Conservation (phyloP, 495 filamentous ascomycete species). For the Diplogelasinospora grovesii region DNA sequence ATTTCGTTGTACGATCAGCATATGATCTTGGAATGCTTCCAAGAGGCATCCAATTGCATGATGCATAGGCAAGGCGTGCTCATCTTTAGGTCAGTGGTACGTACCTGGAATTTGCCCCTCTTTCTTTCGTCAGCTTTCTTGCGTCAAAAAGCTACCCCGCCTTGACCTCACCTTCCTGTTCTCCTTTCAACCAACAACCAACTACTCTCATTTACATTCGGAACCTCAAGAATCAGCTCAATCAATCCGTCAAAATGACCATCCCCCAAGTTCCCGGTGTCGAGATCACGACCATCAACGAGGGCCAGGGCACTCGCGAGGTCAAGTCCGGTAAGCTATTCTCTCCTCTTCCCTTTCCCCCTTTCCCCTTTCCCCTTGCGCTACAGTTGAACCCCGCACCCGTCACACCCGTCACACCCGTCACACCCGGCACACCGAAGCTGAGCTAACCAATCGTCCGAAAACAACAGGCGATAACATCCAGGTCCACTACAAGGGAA, state of each 20-base stretch:
- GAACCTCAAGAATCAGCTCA: constrained; percentile 2
- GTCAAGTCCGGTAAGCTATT: constrained; percentile 23
- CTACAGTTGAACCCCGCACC: neutral
- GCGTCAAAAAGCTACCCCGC: no score
- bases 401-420: neutral
- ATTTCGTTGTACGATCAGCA: no score
- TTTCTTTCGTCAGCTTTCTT: no score
- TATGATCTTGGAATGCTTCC: no score
- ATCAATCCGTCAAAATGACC: constrained; percentile 20
- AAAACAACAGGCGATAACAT: constrained; percentile 21
- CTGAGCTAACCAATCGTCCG: constrained; percentile 2
- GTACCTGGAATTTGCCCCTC: no score
- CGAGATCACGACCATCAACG: constrained; percentile 15
- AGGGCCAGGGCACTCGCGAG: constrained; percentile 21
- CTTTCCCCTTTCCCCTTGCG: constrained; percentile 1
- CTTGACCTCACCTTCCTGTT: no score
- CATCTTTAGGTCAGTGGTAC: no score
- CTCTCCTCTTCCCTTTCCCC: neutral
- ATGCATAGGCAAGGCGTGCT: no score
- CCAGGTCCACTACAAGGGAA: constrained; percentile 27
- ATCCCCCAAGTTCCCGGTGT: constrained; percentile 24
- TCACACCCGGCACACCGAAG: neutral
- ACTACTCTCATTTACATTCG: no score
- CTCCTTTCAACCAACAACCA: no score
- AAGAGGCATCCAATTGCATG: no score